Conservation (phyloP, 768 basidiomycete genomes). For the Tricholoma terreum region DNA sequence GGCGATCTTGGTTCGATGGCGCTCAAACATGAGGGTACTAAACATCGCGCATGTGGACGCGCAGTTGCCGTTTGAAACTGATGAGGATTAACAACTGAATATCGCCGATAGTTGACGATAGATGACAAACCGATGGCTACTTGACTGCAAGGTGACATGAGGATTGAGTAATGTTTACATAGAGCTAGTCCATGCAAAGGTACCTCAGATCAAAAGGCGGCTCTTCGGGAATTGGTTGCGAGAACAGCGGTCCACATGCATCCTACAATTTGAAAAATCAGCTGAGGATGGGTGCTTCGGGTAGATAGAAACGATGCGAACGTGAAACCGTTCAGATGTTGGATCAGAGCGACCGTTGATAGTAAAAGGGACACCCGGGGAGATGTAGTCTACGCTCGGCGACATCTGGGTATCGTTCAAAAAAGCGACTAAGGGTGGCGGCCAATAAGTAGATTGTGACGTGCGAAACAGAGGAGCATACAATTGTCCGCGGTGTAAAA, state of each 20-base stretch:
- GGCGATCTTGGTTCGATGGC: constrained; percentile 48
- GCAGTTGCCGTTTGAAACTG: constrained; percentile 46
- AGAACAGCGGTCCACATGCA: constrained; percentile 39
- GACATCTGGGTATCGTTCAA: constrained; percentile 43
- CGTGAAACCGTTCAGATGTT: constrained; percentile 48
- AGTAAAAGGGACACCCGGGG: constrained; percentile 36
- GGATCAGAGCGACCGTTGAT: constrained; percentile 44
- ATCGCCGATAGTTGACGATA: not conserved
- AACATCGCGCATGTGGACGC: constrained; percentile 66
- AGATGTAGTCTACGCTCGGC: constrained; percentile 40
- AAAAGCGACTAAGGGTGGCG: constrained; percentile 47
- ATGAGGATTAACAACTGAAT: not conserved
- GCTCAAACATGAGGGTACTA: constrained; percentile 58
- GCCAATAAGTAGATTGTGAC: too few relatives aligned
- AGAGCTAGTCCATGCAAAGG: not conserved
- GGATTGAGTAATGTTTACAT: not conserved
- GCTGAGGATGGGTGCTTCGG: too few relatives aligned
- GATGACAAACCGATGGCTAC: constrained; percentile 40
- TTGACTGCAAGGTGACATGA: constrained; percentile 28
- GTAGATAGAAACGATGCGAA: too few relatives aligned
- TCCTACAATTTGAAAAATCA: constrained; percentile 26
- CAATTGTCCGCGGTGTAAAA: constrained; percentile 56
- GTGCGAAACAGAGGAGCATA: constrained; percentile 23
- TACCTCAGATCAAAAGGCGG: constrained; percentile 48
- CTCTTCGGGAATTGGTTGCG: constrained; percentile 36